Percentiles rank a stretch among this genome's conserved stretches.
phyloP scores from a whole-genome alignment of 345 rosid genomes.

The Conringia planisiliqua region DNA sequence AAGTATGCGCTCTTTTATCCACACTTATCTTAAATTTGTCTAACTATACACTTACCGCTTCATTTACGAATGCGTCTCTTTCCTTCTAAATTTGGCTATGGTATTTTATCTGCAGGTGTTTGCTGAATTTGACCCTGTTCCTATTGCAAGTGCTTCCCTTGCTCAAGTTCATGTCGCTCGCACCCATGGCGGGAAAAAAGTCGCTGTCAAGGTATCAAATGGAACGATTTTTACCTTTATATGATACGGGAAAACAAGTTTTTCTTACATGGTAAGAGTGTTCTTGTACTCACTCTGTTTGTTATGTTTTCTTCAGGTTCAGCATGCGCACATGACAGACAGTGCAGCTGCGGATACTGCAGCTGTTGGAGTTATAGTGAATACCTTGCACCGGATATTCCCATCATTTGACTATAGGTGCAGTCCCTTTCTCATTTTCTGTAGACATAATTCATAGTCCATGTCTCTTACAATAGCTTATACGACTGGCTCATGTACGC shows the following conservation, averaged over 20 bases:
- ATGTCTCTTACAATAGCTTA: conserved; percentile 21
- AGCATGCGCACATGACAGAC: conserved; percentile 90
- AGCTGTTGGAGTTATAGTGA: conserved; percentile 69
- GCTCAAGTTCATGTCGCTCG: conserved; percentile 99
- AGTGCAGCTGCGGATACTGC: conserved; percentile 92
- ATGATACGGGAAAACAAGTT: neutral
- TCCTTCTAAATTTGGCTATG: neutral
- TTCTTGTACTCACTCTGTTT: neutral
- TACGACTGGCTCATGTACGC: conserved; percentile 36
- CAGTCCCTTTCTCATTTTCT: neutral
- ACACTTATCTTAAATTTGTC: neutral
- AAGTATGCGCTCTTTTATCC: conserved; percentile 39
- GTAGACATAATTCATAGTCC: neutral
- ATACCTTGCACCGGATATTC: conserved; percentile 72
- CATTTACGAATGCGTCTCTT: neutral
- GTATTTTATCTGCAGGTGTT: conserved; percentile 48
- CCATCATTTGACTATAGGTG: conserved; percentile 97
- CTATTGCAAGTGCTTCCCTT: conserved; percentile 96
- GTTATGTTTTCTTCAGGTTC: conserved; percentile 58
- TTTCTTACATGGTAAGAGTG: neutral
- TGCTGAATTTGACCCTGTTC: conserved; percentile 79
- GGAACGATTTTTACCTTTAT: conserved; percentile 13
- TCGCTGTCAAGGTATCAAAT: conserved; percentile 80
- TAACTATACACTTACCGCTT: neutral
- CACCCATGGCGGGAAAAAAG: conserved; percentile 66